Evolutionary conservation across 2,329 filamentous ascomycete genomes (phyloP).

Genomic region (Aspergillus sp.): DNA sequence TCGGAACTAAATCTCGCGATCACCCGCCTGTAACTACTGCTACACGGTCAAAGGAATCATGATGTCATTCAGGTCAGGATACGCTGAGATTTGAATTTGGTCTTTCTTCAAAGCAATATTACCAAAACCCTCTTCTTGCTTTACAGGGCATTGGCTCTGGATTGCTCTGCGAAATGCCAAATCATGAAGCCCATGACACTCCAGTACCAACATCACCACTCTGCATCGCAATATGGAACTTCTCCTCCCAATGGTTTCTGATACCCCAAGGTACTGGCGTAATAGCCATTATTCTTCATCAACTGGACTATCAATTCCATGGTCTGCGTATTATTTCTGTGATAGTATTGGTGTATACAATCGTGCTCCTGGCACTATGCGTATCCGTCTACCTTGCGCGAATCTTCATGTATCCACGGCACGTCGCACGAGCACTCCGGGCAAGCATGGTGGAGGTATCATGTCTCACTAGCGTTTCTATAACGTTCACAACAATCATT

Average conservation of each 20-base stretch:
- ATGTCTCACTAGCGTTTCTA: constrained; percentile 42
- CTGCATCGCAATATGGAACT: constrained; percentile 33
- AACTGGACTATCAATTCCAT: constrained; percentile 45
- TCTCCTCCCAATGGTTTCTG: constrained; percentile 43
- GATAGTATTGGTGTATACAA: constrained; percentile 44
- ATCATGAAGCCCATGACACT: neutral
- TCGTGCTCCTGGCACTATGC: constrained; percentile 34
- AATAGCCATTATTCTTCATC: constrained; percentile 38
- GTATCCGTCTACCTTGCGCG: constrained; percentile 37
- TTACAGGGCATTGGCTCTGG: neutral
- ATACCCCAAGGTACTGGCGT: constrained; percentile 44
- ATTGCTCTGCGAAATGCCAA: neutral
- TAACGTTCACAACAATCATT: constrained; percentile 39
- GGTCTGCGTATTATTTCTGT: constrained; percentile 40
- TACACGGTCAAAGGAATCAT: too few species aligned
- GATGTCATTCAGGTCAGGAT: too few species aligned
- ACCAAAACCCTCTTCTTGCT: too few species aligned
- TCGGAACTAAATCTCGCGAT: too few species aligned
- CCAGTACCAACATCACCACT: neutral
- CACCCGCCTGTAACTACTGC: too few species aligned
- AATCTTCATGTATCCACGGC: constrained; percentile 33
- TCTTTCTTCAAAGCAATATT: too few species aligned
- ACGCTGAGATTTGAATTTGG: too few species aligned
- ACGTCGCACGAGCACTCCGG: constrained; percentile 33
- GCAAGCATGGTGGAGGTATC: constrained; percentile 39